Conservation (phyloP, 257 asterid genomes). For the Verbena officinalis region DNA sequence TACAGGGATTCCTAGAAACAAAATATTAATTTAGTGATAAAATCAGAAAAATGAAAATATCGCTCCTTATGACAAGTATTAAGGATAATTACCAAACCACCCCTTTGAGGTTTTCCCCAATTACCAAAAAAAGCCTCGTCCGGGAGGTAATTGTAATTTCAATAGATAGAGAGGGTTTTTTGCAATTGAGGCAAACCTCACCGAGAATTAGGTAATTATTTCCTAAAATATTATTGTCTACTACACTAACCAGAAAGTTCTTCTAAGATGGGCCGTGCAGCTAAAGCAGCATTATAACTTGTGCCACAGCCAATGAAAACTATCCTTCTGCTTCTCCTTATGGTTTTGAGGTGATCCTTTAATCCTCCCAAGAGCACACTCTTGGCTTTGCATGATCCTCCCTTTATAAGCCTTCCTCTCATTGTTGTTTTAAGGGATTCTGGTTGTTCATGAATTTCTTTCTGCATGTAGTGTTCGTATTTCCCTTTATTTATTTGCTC, state of each 20-base stretch:
- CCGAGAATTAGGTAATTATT: no score
- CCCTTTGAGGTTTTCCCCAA: no score
- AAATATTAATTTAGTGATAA: constrained; percentile 20
- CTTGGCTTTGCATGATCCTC: constrained; percentile 87
- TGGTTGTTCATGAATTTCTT: constrained; percentile 98
- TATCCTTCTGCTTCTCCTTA: constrained; percentile 93
- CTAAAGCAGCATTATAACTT: constrained; percentile 97
- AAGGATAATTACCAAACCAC: no score
- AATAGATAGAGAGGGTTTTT: no score
- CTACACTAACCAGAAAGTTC: constrained; percentile 83
- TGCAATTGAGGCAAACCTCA: no score
- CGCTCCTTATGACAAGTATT: neutral
- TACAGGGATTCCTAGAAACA: constrained; percentile 77
- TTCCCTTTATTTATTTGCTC: constrained; percentile 97
- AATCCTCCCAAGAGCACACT: constrained; percentile 95
- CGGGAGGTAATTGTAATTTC: no score
- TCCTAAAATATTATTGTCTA: no score
- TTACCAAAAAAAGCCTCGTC: no score
- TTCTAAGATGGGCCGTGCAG: constrained; percentile 90
- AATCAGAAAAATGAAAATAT: neutral
- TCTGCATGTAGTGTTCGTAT: constrained; percentile 96
- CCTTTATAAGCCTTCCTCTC: constrained; percentile 96
- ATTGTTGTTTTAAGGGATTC: constrained; percentile 92
- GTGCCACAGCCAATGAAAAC: constrained; percentile 98
- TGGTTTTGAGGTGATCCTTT: constrained; percentile 91